Evolutionary conservation across 169 alveolate genomes (phyloP).

Genomic region (Cryptosporidium canis): DNA sequence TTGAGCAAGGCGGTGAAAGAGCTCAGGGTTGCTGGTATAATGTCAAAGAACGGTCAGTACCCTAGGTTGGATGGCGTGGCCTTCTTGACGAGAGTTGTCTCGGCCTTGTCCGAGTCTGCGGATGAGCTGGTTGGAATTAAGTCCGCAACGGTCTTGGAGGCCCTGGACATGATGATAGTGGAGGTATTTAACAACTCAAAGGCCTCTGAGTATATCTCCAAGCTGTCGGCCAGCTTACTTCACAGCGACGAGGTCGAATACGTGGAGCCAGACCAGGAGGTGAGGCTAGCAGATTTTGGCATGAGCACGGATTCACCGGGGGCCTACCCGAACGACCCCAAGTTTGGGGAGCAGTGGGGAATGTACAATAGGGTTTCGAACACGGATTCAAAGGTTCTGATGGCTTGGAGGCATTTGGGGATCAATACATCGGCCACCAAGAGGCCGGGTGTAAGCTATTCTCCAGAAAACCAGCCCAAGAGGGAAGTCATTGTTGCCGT

Average conservation of each 20-base stretch:
- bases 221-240: slow-evolving; percentile 40
- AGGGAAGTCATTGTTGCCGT: slow-evolving; percentile 80
- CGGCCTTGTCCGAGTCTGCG: slow-evolving; percentile 50
- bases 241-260: slow-evolving; percentile 66
- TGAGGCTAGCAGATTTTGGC: slow-evolving; percentile 24
- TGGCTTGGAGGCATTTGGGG: slow-evolving; percentile 70
- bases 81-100: slow-evolving; percentile 51
- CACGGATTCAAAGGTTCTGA: slow-evolving; percentile 62
- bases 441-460: background rate
- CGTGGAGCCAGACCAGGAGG: slow-evolving; percentile 69
- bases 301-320: background rate
- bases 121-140: slow-evolving; percentile 69
- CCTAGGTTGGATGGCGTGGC: slow-evolving; percentile 50
- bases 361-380: slow-evolving; percentile 48
- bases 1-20: slow-evolving; percentile 61
- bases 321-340: slow-evolving; percentile 39
- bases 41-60: slow-evolving; percentile 70
- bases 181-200: slow-evolving; percentile 59
- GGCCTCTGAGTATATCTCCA: slow-evolving; percentile 60
- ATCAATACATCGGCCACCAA: slow-evolving; percentile 7
- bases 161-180: slow-evolving; percentile 69
- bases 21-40: slow-evolving; percentile 52
- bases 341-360: slow-evolving; percentile 65
- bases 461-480: slow-evolving; percentile 72
- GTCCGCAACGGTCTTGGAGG: slow-evolving; percentile 62